These are phyloP conservation scores for Colletotrichum kahawae DNA, from an alignment of 2,329 filamentous ascomycete genomes.

Conservation along the genomic window DNA sequence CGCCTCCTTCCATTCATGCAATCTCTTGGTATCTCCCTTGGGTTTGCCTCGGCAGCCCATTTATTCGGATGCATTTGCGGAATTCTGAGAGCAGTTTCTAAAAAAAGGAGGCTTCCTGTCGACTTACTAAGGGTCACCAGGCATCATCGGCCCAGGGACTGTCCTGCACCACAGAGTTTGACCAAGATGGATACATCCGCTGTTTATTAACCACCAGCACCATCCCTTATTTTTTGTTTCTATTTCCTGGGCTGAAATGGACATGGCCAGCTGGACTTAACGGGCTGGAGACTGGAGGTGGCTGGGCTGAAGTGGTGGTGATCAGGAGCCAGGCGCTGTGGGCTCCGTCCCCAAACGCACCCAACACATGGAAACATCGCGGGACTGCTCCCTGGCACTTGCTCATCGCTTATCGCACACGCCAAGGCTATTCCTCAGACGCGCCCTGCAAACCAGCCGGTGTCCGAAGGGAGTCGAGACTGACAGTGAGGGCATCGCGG, in stretches of 20 bases:
- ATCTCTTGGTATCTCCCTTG: neutral
- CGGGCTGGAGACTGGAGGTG: neutral
- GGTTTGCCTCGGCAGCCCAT: neutral
- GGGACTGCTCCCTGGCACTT: neutral
- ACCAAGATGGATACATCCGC: neutral
- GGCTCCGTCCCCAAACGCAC: slow-evolving; percentile 1
- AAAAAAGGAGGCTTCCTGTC: neutral
- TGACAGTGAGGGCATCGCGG: neutral
- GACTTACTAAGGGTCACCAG: neutral
- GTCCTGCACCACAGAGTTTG: neutral
- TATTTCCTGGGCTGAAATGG: neutral
- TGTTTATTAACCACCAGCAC: neutral
- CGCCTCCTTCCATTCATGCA: slow-evolving; percentile 2
- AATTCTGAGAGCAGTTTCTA: neutral
- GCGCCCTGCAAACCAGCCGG: slow-evolving; percentile 1
- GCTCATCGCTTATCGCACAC: slow-evolving; percentile 12
- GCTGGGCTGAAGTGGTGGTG: neutral
- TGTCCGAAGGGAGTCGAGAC: neutral
- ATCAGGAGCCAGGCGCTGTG: neutral
- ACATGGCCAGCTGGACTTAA: neutral
- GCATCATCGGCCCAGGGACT: neutral
- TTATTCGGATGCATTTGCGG: neutral
- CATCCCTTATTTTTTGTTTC: slow-evolving; percentile 2
- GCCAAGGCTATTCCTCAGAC: slow-evolving; percentile 15
- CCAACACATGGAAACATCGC: slow-evolving; percentile 20